Evolutionary conservation across 352 stramenopile species (phyloP), one percentile per base, ranked within the genome.

Genomic region (Albugo candida): DNA sequence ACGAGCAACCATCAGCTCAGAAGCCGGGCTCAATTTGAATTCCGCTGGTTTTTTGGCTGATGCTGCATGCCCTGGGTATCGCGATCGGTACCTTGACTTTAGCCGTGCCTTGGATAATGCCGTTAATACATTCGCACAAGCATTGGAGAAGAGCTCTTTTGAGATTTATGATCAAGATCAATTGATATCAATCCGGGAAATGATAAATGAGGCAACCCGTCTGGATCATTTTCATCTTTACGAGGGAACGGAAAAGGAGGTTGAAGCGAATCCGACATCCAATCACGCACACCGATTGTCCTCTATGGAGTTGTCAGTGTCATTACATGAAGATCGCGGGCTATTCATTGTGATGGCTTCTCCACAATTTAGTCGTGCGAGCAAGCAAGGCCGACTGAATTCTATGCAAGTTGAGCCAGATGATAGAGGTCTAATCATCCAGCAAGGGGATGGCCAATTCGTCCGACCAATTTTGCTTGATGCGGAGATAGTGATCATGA

Each of bases 211-310:
- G 34, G 81, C 71, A 18, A 61, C 82, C 49, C 72, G 84, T 48
- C 55, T 87, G 48, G 71, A 87, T 51, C 75, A 87, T 61, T 84
- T 87, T 46, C 75, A 87, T 46, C 65, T 72, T 12, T 87, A 87
- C 50, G 59, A 81, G 49, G 66, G 63, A 14, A 45, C 50, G 48
- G 0, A 24, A 21, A 48, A n/a, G 16, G 54, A 41, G 53, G 43
- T 20, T 31, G 31, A 17, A 19, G 20, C 27, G 8, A 31, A 43
- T 16, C 24, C 61, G 14, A 41, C 52, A 8, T 14, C 40, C n/a
- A 40, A 40, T 0, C 12, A 27, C 41, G 54, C 53, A 11, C 51
- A 47, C 19, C 21, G 42, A 37, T 41, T 49, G 5, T 51, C 57
- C 14, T 44, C 63, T 20, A 42, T 60, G 52, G 64, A 78, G 35